These are phyloP conservation scores for Kentomonas sorsogonicus DNA, from an alignment of 208 protist species.

Conservation along the genomic window DNA sequence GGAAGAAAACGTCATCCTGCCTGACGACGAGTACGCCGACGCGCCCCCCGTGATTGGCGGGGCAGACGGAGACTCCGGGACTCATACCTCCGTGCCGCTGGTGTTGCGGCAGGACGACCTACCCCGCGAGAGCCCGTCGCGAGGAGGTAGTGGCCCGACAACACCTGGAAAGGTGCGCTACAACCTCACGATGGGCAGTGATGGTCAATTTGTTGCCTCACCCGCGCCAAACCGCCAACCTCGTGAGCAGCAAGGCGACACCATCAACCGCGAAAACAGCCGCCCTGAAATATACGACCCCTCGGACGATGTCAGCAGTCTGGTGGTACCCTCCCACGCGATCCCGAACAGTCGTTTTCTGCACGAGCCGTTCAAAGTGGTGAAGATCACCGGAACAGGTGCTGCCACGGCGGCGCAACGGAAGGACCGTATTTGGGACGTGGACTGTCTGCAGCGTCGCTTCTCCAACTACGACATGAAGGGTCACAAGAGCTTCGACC, in stretches of 20 bases:
- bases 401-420: conserved; percentile 15
- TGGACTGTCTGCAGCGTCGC: conserved; percentile 46
- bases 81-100: too few relatives aligned
- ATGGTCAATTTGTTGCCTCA: too few relatives aligned
- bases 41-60: too few relatives aligned
- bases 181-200: too few relatives aligned
- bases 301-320: conserved; percentile 18
- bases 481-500: conserved; percentile 45
- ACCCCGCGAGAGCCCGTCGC: background rate
- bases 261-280: conserved; percentile 15
- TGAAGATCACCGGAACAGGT: conserved; percentile 34
- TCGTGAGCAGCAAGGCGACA: conserved; percentile 4
- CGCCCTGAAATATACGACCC: conserved; percentile 38
- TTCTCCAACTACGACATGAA: conserved; percentile 52
- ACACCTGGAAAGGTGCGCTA: too few relatives aligned
- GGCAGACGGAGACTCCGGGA: too few relatives aligned
- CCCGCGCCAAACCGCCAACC: background rate
- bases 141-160: background rate
- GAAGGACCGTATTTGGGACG: conserved; percentile 66
- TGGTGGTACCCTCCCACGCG: conserved; percentile 59
- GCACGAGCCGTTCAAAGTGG: conserved; percentile 55
- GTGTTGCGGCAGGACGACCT: too few relatives aligned
- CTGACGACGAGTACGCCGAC: too few relatives aligned
- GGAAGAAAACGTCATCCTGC: too few relatives aligned
- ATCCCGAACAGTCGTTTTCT: conserved; percentile 62